Evolutionary conservation across 1,284 basidiomycete genomes (phyloP).

Genomic region (Puccinia horiana): DNA sequence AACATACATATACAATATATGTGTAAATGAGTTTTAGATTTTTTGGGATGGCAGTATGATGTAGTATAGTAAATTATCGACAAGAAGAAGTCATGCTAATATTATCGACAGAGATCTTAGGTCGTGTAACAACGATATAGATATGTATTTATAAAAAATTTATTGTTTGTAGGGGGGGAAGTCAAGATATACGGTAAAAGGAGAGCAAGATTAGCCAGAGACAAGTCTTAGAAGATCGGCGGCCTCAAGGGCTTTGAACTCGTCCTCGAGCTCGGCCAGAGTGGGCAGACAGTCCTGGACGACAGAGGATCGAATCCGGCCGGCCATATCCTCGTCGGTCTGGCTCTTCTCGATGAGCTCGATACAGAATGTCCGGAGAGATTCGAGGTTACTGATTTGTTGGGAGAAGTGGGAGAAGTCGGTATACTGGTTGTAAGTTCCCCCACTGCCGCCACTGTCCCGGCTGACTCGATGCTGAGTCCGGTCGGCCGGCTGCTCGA

Average conservation of each 20-base stretch:
- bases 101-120: too few species aligned
- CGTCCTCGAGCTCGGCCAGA: conserved; percentile 38
- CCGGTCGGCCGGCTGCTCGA: not conserved
- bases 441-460: not conserved
- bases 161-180: too few species aligned
- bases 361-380: conserved; percentile 16
- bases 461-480: not conserved
- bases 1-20: too few species aligned
- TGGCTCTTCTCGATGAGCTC: conserved; percentile 6
- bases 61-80: too few species aligned
- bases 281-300: conserved; percentile 31
- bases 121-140: too few species aligned
- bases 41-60: too few species aligned
- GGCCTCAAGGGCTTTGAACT: conserved; percentile 45
- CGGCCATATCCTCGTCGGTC: not conserved
- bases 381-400: conserved; percentile 31
- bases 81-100: too few species aligned
- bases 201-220: conserved; percentile 25
- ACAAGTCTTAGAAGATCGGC: conserved; percentile 35
- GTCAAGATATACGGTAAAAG: too few species aligned
- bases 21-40: too few species aligned
- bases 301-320: not conserved
- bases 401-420: conserved; percentile 33
- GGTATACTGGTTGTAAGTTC: not conserved
- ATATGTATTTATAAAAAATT: too few species aligned